phyloP scores from a whole-genome alignment of 2,329 filamentous ascomycete genomes.

The Xylariales sp. region DNA sequence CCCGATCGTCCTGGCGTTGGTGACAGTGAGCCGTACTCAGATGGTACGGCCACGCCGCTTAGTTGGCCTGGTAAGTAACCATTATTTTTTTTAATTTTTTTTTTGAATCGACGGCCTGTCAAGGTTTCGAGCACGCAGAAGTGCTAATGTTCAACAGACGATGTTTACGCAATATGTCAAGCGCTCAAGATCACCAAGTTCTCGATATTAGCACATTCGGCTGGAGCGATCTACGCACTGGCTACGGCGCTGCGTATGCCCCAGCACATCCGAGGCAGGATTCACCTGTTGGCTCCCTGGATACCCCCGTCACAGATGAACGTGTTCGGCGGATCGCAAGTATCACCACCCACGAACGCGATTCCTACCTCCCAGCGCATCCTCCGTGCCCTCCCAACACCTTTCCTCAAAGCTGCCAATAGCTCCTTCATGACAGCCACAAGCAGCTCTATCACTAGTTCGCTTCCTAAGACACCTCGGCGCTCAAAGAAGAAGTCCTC shows the following conservation, averaged over 20 bases:
- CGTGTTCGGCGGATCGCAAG: conserved; percentile 68
- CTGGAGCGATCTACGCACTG: conserved; percentile 95
- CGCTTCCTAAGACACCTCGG: conserved; percentile 61
- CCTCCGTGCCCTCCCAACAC: conserved; percentile 81
- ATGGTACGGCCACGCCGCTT: conserved; percentile 79
- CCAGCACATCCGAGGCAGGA: conserved; percentile 88
- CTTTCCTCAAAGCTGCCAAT: conserved; percentile 90
- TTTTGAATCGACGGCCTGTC: too few relatives aligned
- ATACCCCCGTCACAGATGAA: conserved; percentile 94
- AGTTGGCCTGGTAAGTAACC: conserved; percentile 79
- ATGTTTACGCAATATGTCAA: conserved; percentile 92
- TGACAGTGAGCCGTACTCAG: conserved; percentile 79
- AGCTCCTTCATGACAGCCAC: conserved; percentile 93
- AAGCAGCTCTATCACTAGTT: conserved; percentile 78
- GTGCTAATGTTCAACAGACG: conserved; percentile 43
- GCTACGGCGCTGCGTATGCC: conserved; percentile 94
- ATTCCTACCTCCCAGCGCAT: conserved; percentile 91
- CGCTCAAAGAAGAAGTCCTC: conserved; percentile 57
- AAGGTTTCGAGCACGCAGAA: too few relatives aligned
- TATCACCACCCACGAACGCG: conserved; percentile 73
- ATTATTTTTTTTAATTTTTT: not conserved
- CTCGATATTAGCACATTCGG: conserved; percentile 92
- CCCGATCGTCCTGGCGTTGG: conserved; percentile 92
- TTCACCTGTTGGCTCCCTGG: conserved; percentile 93
- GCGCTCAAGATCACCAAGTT: conserved; percentile 91